Percentiles rank a stretch among this genome's conserved stretches.
These are phyloP conservation scores for Eucalyptus tenuipes DNA, from an alignment of 345 rosid species.

Conservation along the genomic window DNA sequence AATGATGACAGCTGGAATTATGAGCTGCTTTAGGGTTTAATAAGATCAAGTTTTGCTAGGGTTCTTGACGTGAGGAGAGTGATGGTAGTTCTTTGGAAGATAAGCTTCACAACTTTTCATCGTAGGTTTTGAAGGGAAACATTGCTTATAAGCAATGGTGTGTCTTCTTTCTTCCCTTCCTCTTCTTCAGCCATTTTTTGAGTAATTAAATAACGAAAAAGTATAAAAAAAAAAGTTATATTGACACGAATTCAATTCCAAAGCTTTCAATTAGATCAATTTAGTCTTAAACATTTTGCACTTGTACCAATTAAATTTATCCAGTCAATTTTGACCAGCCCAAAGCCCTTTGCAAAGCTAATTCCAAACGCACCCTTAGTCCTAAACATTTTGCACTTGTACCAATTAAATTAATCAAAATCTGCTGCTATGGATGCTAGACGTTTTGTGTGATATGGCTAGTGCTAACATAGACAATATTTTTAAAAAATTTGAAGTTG, in stretches of 20 bases:
- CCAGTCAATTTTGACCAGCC: too few species aligned
- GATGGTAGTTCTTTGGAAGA: not conserved
- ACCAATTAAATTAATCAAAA: too few species aligned
- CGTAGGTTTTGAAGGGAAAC: not conserved
- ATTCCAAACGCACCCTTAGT: too few species aligned
- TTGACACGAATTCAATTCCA: too few species aligned
- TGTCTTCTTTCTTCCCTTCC: not conserved
- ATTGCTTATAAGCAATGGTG: not conserved
- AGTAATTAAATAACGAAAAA: not conserved
- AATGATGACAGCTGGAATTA: not conserved
- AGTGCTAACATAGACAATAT: too few species aligned
- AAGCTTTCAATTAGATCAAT: too few species aligned
- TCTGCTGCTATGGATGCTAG: fast-evolving
- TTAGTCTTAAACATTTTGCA: too few species aligned
- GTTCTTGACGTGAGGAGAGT: not conserved
- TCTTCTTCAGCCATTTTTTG: not conserved
- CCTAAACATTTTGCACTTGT: too few species aligned
- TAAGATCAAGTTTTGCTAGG: not conserved
- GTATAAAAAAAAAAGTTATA: too few species aligned
- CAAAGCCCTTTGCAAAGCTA: too few species aligned
- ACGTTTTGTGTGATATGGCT: not conserved
- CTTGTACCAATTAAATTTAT: too few species aligned
- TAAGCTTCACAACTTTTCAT: not conserved
- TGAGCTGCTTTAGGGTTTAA: not conserved
- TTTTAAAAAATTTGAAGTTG: too few species aligned